Evolutionary conservation across 2,329 filamentous ascomycete genomes (phyloP).

Genomic region (Colletotrichum sp.): DNA sequence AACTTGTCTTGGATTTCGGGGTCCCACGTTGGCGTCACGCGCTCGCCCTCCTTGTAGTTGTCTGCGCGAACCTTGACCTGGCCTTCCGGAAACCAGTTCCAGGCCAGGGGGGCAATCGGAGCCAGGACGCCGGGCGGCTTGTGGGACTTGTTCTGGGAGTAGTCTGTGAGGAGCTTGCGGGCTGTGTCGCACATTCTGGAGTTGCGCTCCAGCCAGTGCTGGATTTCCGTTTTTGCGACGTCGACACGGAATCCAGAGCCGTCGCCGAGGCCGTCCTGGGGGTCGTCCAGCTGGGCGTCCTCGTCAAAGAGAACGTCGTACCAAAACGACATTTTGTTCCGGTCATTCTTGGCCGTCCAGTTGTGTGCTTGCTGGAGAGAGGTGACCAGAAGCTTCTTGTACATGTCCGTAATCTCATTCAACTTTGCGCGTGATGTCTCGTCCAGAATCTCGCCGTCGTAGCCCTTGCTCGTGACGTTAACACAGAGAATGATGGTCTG

Average conservation of each 20-base stretch:
- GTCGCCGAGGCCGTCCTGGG: conserved; percentile 58
- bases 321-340: conserved; percentile 75
- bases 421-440: conserved; percentile 61
- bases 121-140: conserved; percentile 55
- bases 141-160: conserved; percentile 54
- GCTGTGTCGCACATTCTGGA: conserved; percentile 63
- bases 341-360: conserved; percentile 71
- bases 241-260: conserved; percentile 59
- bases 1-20: conserved; percentile 60
- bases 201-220: conserved; percentile 67
- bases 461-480: conserved; percentile 71
- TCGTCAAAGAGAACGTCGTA: conserved; percentile 69
- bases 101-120: conserved; percentile 55
- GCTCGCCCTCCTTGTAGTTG: conserved; percentile 38
- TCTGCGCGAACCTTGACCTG: conserved; percentile 37
- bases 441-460: conserved; percentile 67
- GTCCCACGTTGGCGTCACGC: conserved; percentile 54
- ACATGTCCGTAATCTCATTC: conserved; percentile 68
- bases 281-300: conserved; percentile 48
- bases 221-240: conserved; percentile 63
- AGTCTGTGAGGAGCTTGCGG: conserved; percentile 57
- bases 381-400: conserved; percentile 70
- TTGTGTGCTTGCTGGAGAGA: conserved; percentile 71
- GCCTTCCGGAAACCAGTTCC: conserved; percentile 58
- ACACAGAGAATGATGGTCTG: conserved; percentile 70